Conservation (phyloP, 768 basidiomycete species). For the Trametes gibbosa region DNA sequence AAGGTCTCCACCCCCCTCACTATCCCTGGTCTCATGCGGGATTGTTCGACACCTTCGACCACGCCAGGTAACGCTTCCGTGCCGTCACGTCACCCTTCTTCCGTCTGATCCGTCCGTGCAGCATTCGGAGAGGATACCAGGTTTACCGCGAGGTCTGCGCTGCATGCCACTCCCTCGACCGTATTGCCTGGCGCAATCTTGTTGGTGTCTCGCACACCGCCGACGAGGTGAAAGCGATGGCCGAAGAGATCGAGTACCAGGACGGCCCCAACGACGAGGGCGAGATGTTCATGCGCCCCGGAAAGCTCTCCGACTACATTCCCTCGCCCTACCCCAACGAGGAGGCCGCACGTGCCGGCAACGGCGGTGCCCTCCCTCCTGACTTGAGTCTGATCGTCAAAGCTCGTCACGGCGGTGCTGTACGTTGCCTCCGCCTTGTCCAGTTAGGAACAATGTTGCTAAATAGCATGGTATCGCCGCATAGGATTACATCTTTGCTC, state of each 20-base stretch:
- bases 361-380: slow-evolving; percentile 93
- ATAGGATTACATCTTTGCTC: slow-evolving; percentile 95
- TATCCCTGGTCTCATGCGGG: slow-evolving; percentile 96
- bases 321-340: slow-evolving; percentile 96
- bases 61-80: slow-evolving; percentile 67
- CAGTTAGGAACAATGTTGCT: neutral
- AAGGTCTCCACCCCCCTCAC: slow-evolving; percentile 83
- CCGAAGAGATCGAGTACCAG: slow-evolving; percentile 94
- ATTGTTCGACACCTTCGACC: slow-evolving; percentile 88
- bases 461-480: neutral
- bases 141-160: slow-evolving; percentile 99
- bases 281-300: slow-evolving; percentile 98
- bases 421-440: slow-evolving; percentile 41
- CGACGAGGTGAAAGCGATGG: slow-evolving; percentile 86
- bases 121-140: slow-evolving; percentile 93
- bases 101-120: slow-evolving; percentile 30
- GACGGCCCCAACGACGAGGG: slow-evolving; percentile 94
- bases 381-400: slow-evolving; percentile 97
- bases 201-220: slow-evolving; percentile 97
- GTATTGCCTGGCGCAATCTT: slow-evolving; percentile 99
- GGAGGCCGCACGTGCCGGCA: slow-evolving; percentile 92
- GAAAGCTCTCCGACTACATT: slow-evolving; percentile 97
- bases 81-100: slow-evolving; percentile 10
- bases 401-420: slow-evolving; percentile 94
- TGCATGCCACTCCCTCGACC: slow-evolving; percentile 97